Percentiles rank a stretch among this genome's conserved stretches.
phyloP scores from a whole-genome alignment of 495 filamentous ascomycete species.

The Hypoxylon subgilvum region DNA sequence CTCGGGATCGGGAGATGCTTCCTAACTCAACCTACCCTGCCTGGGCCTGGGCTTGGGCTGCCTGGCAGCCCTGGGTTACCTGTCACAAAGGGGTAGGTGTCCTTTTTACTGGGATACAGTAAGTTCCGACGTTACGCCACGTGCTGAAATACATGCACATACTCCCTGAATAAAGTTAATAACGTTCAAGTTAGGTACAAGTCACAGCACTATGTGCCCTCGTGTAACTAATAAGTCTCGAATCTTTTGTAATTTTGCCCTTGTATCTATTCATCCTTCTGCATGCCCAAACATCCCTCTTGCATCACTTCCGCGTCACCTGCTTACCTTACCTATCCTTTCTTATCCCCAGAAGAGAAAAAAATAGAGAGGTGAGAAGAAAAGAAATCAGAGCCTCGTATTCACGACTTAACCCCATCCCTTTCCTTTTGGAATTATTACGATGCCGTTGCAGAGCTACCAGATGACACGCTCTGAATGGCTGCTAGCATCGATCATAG shows the following conservation, averaged over 20 bases:
- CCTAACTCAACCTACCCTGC: not conserved
- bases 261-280: not conserved
- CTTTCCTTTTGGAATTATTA: constrained; percentile 8
- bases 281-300: constrained; percentile 23
- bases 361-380: no score
- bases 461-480: constrained; percentile 31
- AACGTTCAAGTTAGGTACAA: constrained; percentile 11
- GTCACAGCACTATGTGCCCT: not conserved
- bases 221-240: constrained; percentile 21
- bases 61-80: no score
- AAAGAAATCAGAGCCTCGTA: constrained; percentile 21
- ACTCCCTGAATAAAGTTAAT: constrained; percentile 2
- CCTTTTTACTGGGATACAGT: constrained; percentile 17
- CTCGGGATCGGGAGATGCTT: constrained; percentile 13
- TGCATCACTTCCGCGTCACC: constrained; percentile 37
- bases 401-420: not conserved
- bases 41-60: no score
- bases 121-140: constrained; percentile 28
- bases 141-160: constrained; percentile 19
- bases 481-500: constrained; percentile 25
- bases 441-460: constrained; percentile 26
- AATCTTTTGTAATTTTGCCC: constrained; percentile 20
- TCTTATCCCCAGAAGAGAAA: not conserved
- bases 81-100: not conserved
- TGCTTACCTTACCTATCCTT: constrained; percentile 31